A percentile compares a stretch with the other conserved stretches of the same genome.
Evolutionary conservation across 1,139 yeast species (phyloP).

Genomic region (Protomyces pachydermus): DNA sequence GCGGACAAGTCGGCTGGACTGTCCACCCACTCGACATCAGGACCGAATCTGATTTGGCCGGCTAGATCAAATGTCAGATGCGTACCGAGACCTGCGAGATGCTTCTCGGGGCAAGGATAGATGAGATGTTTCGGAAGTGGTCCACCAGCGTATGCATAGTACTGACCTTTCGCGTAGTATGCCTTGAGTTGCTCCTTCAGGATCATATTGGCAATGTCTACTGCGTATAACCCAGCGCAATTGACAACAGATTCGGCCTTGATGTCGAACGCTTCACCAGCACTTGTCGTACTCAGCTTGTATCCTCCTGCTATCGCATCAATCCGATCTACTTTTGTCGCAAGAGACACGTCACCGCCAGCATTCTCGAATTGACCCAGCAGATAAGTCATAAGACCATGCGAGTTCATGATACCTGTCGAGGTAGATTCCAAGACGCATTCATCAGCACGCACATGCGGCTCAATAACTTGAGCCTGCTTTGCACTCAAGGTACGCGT

Average conservation of each 20-base stretch:
- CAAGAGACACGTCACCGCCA: slow-evolving; percentile 63
- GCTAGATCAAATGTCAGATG: slow-evolving; percentile 81
- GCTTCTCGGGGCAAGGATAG: slow-evolving; percentile 75
- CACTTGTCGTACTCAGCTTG: not conserved
- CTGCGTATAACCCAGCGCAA: slow-evolving; percentile 75
- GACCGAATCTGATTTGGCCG: slow-evolving; percentile 78
- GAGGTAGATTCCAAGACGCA: slow-evolving; percentile 74
- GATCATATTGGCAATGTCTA: slow-evolving; percentile 59
- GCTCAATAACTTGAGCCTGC: slow-evolving; percentile 51
- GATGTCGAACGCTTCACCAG: slow-evolving; percentile 37
- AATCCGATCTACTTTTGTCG: slow-evolving; percentile 53
- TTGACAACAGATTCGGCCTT: slow-evolving; percentile 60
- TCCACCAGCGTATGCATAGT: slow-evolving; percentile 53
- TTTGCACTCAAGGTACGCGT: slow-evolving; percentile 51
- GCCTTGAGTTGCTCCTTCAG: slow-evolving; percentile 55
- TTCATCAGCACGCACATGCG: slow-evolving; percentile 56
- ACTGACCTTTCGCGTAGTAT: slow-evolving; percentile 78
- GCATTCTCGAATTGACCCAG: slow-evolving; percentile 51
- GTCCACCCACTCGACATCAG: slow-evolving; percentile 79
- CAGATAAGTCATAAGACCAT: slow-evolving; percentile 60
- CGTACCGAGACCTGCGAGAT: slow-evolving; percentile 73
- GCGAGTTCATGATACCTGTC: slow-evolving; percentile 81
- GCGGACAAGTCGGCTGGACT: slow-evolving; percentile 39
- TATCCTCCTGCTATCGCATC: slow-evolving; percentile 35
- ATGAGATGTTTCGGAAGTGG: slow-evolving; percentile 47